A percentile compares a stretch with the other conserved stretches of the same genome.
phyloP scores from a whole-genome alignment of 768 basidiomycete genomes.

The Kwoniella sp. region DNA sequence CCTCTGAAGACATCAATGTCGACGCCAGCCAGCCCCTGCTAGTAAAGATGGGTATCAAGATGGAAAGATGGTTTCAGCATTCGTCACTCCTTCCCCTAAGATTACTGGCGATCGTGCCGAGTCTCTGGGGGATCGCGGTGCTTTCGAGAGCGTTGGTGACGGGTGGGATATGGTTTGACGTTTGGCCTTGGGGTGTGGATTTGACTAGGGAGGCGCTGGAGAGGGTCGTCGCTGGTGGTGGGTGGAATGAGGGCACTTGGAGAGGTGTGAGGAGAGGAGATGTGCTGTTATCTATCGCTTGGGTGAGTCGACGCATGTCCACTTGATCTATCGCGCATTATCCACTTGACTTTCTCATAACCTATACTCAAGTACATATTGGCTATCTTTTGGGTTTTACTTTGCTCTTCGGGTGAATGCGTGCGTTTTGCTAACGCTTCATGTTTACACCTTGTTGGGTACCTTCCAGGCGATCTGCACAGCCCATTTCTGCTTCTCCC shows the following conservation, averaged over 20 bases:
- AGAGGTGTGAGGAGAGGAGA: constrained; percentile 30
- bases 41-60: not conserved
- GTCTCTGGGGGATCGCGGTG: constrained; percentile 38
- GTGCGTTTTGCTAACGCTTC: not conserved
- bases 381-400: too few species aligned
- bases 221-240: constrained; percentile 26
- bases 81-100: constrained; percentile 44
- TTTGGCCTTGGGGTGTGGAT: constrained; percentile 49
- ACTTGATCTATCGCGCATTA: too few species aligned
- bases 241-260: constrained; percentile 27
- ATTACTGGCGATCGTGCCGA: constrained; percentile 50
- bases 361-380: too few species aligned
- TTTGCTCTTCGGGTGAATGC: too few species aligned
- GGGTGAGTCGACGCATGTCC: too few species aligned
- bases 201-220: constrained; percentile 39
- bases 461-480: constrained; percentile 70
- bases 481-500: constrained; percentile 80
- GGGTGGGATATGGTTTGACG: constrained; percentile 36
- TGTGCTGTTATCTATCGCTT: constrained; percentile 43
- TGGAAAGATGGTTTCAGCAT: constrained; percentile 25
- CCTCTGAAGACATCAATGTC: not conserved
- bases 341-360: too few species aligned
- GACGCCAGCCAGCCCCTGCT: not conserved
- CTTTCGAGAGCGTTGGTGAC: constrained; percentile 29
- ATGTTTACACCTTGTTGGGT: not conserved